phyloP scores from a whole-genome alignment of 371 early-diverging fungal species.

The Apophysomyces sp. region DNA sequence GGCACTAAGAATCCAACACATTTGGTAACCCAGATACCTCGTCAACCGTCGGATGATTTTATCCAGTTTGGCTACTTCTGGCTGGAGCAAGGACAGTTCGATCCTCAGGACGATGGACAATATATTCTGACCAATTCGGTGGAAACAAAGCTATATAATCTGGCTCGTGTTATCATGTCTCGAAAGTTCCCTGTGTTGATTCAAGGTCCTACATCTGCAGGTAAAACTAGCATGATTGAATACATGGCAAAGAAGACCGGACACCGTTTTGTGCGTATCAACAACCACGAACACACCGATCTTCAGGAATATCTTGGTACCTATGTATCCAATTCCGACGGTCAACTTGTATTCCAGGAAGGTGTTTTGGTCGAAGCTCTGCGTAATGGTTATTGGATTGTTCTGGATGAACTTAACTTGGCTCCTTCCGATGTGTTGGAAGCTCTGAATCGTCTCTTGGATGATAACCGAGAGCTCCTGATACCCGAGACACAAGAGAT shows the following conservation, averaged over 20 bases:
- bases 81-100: slow-evolving; percentile 72
- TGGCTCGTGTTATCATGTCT: slow-evolving; percentile 93
- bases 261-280: slow-evolving; percentile 97
- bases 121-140: slow-evolving; percentile 95
- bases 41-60: slow-evolving; percentile 62
- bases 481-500: slow-evolving; percentile 97
- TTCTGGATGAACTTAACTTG: slow-evolving; percentile 99
- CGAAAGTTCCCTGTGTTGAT: slow-evolving; percentile 96
- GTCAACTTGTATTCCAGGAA: slow-evolving; percentile 92
- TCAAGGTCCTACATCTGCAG: slow-evolving; percentile 99
- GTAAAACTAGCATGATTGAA: slow-evolving; percentile 99
- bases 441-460: slow-evolving; percentile 98
- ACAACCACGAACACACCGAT: slow-evolving; percentile 99
- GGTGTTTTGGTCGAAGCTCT: slow-evolving; percentile 97
- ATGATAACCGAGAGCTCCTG: slow-evolving; percentile 98
- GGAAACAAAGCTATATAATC: slow-evolving; percentile 77
- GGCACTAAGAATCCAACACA: slow-evolving; percentile 62
- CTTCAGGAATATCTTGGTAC: slow-evolving; percentile 98
- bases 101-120: slow-evolving; percentile 46
- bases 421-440: slow-evolving; percentile 99
- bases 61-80: slow-evolving; percentile 87
- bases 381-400: slow-evolving; percentile 98
- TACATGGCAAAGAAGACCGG: slow-evolving; percentile 94
- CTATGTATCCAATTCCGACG: slow-evolving; percentile 81
- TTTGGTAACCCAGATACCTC: slow-evolving; percentile 65